Conservation (phyloP, 2,329 filamentous ascomycete species). For the Monosporascus sp. region DNA sequence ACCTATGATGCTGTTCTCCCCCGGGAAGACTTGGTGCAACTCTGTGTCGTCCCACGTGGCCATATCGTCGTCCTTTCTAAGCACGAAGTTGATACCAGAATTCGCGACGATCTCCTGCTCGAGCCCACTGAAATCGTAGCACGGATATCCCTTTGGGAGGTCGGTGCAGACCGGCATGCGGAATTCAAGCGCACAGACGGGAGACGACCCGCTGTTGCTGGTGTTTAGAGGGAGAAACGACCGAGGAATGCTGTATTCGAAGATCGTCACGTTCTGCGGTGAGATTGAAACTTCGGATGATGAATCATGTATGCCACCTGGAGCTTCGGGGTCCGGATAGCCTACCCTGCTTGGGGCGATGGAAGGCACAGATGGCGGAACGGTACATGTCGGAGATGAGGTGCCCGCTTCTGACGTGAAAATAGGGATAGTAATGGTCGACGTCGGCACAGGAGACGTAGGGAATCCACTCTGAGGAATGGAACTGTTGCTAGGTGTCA, state of each 20-base stretch:
- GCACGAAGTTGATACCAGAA: conserved; percentile 24
- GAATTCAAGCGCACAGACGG: conserved; percentile 26
- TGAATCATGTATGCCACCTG: conserved; percentile 11
- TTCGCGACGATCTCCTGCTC: conserved; percentile 23
- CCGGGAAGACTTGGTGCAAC: conserved; percentile 25
- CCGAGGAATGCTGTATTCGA: conserved; percentile 19
- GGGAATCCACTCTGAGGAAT: background rate
- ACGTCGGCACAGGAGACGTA: background rate
- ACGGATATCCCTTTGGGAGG: conserved; percentile 26
- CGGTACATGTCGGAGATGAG: conserved; percentile 12
- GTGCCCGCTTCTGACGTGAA: background rate
- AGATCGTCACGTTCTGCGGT: conserved; percentile 15
- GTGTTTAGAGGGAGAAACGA: conserved; percentile 10
- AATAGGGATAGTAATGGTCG: background rate
- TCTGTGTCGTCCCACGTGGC: conserved; percentile 19
- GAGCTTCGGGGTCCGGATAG: conserved; percentile 8
- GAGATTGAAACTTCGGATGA: conserved; percentile 16
- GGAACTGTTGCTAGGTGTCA: background rate
- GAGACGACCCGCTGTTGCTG: background rate
- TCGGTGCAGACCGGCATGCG: conserved; percentile 24
- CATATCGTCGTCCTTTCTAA: conserved; percentile 12
- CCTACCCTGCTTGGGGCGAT: conserved; percentile 19
- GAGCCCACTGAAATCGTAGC: conserved; percentile 25
- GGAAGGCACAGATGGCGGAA: conserved; percentile 21
- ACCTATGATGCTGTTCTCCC: conserved; percentile 19